Percentiles rank a stretch among this genome's conserved stretches.
These are phyloP conservation scores for Coemansia sp. DNA, from an alignment of 192 early-diverging fungal genomes.

Conservation along the genomic window DNA sequence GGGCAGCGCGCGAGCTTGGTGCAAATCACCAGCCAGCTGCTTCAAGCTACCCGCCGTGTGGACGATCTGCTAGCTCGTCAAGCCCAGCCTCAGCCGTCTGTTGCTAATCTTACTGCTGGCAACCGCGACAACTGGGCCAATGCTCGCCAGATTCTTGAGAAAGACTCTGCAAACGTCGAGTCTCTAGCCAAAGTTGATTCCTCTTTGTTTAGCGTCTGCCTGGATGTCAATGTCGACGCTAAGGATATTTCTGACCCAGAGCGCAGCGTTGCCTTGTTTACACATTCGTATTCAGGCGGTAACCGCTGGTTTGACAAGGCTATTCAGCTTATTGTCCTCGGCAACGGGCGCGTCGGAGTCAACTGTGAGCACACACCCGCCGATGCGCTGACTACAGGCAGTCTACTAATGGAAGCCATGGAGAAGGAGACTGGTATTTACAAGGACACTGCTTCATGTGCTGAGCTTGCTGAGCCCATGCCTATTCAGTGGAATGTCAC, in stretches of 20 bases:
- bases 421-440: constrained; percentile 31
- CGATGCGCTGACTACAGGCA: constrained; percentile 86
- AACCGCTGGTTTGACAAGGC: constrained; percentile 99
- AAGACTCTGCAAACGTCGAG: constrained; percentile 52
- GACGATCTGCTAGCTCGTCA: constrained; percentile 17
- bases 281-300: constrained; percentile 71
- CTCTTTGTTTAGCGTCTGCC: constrained; percentile 82
- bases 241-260: constrained; percentile 62
- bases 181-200: constrained; percentile 68
- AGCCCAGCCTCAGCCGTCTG: constrained; percentile 41
- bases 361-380: constrained; percentile 97
- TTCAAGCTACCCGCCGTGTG: constrained; percentile 12
- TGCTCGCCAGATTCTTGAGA: constrained; percentile 56
- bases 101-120: constrained; percentile 82
- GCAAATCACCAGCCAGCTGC: constrained; percentile 48
- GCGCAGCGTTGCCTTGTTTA: constrained; percentile 67
- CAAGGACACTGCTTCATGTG: constrained; percentile 19
- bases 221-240: constrained; percentile 66
- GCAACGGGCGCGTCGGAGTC: constrained; percentile 82
- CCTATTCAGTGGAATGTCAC: constrained; percentile 74
- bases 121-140: constrained; percentile 87
- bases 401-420: constrained; percentile 72
- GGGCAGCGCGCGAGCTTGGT: constrained; percentile 63
- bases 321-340: constrained; percentile 81
- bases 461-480: constrained; percentile 55